Percentiles rank a stretch among this genome's conserved stretches.
Evolutionary conservation across 2,329 filamentous ascomycete genomes (phyloP).

Genomic region (Knoxdaviesia proteae): DNA sequence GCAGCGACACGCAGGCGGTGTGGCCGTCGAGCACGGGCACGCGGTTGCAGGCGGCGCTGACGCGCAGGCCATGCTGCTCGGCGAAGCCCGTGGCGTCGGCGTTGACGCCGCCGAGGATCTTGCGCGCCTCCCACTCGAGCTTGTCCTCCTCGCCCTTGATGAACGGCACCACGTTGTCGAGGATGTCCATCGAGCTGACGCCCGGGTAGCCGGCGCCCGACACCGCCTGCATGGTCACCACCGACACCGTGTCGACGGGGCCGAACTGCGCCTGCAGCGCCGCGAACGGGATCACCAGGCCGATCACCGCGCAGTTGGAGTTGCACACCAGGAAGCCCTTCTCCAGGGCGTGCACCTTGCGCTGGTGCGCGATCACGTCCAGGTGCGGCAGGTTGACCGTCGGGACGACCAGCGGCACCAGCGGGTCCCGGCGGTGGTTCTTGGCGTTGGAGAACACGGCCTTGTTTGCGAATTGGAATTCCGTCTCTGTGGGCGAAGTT

Average conservation of each 20-base stretch:
- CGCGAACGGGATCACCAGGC: conserved; percentile 83
- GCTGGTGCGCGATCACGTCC: conserved; percentile 74
- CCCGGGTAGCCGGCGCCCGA: conserved; percentile 83
- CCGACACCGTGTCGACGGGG: conserved; percentile 50
- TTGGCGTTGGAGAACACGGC: conserved; percentile 95
- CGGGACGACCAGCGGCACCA: conserved; percentile 83
- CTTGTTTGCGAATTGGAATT: conserved; percentile 72
- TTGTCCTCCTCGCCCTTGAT: conserved; percentile 93
- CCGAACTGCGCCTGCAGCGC: conserved; percentile 77
- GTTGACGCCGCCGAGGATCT: conserved; percentile 71
- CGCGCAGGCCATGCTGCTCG: conserved; percentile 51
- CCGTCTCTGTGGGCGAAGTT: conserved; percentile 42
- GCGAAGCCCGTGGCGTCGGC: conserved; percentile 50
- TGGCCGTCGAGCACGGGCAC: conserved; percentile 93
- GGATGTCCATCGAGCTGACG: conserved; percentile 81
- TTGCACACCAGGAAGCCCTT: conserved; percentile 94
- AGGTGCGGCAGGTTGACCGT: conserved; percentile 85
- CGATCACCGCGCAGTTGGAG: conserved; percentile 94
- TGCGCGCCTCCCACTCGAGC: conserved; percentile 81
- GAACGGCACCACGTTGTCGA: conserved; percentile 90
- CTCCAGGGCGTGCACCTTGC: conserved; percentile 46
- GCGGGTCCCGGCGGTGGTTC: conserved; percentile 79
- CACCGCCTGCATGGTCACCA: conserved; percentile 89
- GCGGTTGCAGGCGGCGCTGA: conserved; percentile 79
- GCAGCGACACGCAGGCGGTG: conserved; percentile 78